Base-by-base conservation (phyloP, 306 rosid species). In the Vigna trinervia region DNA sequence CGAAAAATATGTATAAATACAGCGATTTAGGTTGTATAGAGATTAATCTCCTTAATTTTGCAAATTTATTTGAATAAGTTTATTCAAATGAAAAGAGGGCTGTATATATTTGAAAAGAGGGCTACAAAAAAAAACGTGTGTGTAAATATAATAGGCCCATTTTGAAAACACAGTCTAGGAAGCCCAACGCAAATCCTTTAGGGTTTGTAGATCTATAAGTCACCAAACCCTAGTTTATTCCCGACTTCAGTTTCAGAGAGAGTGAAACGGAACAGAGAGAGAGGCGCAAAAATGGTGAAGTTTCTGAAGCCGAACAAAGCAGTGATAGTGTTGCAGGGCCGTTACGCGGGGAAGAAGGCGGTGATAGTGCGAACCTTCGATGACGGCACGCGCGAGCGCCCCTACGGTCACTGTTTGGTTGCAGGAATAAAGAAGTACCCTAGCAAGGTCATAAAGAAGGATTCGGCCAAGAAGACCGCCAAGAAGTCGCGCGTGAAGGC, bases 401-500 rank as follows among this genome's bases (percentile, higher is more conserved):
- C 88, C 8, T 85, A 85, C 8, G 88, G 88, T 0, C 85, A 85
- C 50, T 78, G 83, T 1, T 11, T 85, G 28, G 85, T 85, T 0
- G 85, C 88, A 0, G 85, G 85, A 0, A 78, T 85, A 14, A 68
- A 78, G 70, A 85, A 81, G 52, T 85, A 85, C 19, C 85, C 88
- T 0, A 28, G 56, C 23, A 85, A 85, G 76, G 88, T 85, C 0
- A 85, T 81, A 15, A 80, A 67, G 76, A 81, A 81, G 79, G 88
- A 85, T 11, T 81, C 84, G 0, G 71, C 85, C 0, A 85, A 85
- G 85, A 85, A 85, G 54, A 85, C 88, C 3, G 88, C 88, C 0
- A 85, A 85, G 86, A 85, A 85, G 60, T 82, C 88, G 4, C 71
- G 84, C 17, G 88, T 85, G 15, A 85, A 85, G 75, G 80, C 86